Conservation (phyloP, 257 asterid species). For the Mitragyna speciosa region DNA sequence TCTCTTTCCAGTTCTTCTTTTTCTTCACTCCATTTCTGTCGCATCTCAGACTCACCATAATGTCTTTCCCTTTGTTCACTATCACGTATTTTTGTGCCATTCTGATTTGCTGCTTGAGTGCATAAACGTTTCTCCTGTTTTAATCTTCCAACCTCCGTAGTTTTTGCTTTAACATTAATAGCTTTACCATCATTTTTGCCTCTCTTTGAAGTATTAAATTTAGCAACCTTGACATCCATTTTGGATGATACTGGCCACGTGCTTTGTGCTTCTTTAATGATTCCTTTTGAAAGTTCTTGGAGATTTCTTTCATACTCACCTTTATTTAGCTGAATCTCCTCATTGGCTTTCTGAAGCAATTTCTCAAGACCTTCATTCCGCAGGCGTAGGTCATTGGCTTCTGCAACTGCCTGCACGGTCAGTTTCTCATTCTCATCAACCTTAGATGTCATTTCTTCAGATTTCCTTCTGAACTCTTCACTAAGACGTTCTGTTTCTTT, state of each 20-base stretch:
- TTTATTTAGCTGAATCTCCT: conserved; percentile 43
- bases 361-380: conserved; percentile 60
- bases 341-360: conserved; percentile 53
- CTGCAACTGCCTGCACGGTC: conserved; percentile 50
- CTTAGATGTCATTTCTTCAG: conserved; percentile 58
- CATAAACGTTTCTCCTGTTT: not conserved
- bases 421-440: conserved; percentile 63
- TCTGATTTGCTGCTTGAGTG: conserved; percentile 10
- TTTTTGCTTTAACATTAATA: not conserved
- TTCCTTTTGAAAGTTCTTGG: conserved; percentile 20
- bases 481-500: conserved; percentile 56
- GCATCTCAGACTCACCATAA: conserved; percentile 36
- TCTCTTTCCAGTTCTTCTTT: conserved; percentile 53
- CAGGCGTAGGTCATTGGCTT: conserved; percentile 53
- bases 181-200: not conserved
- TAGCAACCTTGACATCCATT: not conserved
- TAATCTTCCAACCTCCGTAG: conserved; percentile 4
- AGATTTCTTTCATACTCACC: conserved; percentile 41
- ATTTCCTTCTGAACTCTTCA: conserved; percentile 63
- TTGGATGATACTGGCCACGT: not conserved
- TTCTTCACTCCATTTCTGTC: conserved; percentile 43
- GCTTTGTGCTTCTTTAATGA: conserved; percentile 15
- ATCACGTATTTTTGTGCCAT: conserved; percentile 10
- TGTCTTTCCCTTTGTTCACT: conserved; percentile 26
- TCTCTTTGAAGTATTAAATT: not conserved